These are phyloP conservation scores for Geosiphon pyriformis DNA, from an alignment of 192 early-diverging fungal genomes.

Conservation along the genomic window DNA sequence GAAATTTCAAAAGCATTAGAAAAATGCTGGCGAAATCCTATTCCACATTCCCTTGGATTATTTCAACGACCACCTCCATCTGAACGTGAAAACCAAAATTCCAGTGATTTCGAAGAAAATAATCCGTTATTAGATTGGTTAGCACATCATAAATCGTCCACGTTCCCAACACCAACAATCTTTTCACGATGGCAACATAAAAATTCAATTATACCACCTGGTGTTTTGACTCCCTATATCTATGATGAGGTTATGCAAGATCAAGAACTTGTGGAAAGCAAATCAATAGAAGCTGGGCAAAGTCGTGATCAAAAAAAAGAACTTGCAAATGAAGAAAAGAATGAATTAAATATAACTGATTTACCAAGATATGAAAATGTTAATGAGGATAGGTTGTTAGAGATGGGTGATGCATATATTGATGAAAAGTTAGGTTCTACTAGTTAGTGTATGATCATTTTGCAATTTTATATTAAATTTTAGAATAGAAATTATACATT, in stretches of 20 bases:
- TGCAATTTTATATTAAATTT: too few species aligned
- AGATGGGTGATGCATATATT: too few species aligned
- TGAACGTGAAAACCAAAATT: not conserved
- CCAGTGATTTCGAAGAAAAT: not conserved
- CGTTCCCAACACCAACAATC: not conserved
- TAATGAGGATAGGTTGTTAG: not conserved
- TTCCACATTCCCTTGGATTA: conserved; percentile 1
- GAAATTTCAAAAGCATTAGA: conserved; percentile 18
- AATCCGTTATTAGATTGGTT: not conserved
- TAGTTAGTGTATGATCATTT: too few species aligned
- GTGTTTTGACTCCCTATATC: conserved; percentile 11
- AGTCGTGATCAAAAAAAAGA: not conserved
- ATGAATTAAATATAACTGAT: not conserved
- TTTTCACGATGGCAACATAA: not conserved
- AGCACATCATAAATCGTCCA: not conserved
- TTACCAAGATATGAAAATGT: conserved; percentile 12
- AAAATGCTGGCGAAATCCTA: conserved; percentile 11
- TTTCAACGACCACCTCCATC: not conserved
- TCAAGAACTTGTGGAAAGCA: not conserved
- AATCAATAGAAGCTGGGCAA: not conserved
- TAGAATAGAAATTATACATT: too few species aligned
- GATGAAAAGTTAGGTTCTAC: too few species aligned
- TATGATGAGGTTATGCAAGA: conserved; percentile 1
- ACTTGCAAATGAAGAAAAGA: not conserved
- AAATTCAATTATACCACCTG: conserved; percentile 9